A percentile compares a stretch with the other conserved stretches of the same genome.
phyloP scores from a whole-genome alignment of 257 asterid species.

The Jacaranda copaia region DNA sequence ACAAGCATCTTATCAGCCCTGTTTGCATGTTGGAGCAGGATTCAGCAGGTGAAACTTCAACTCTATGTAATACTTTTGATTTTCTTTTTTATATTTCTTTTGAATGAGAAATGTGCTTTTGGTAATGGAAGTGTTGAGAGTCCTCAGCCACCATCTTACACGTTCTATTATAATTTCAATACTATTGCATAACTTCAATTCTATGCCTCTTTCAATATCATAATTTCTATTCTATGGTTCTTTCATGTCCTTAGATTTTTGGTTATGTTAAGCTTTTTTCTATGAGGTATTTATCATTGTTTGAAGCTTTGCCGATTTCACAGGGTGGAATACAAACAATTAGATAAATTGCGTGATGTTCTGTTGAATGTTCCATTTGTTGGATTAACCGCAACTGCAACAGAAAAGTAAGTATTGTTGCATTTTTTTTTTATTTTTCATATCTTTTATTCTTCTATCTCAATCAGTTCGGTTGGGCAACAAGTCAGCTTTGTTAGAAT shows the following conservation, averaged over 20 bases:
- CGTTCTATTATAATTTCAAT: background rate
- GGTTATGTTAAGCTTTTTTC: slow-evolving; percentile 12
- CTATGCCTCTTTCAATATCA: too few species aligned
- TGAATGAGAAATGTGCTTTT: background rate
- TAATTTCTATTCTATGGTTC: background rate
- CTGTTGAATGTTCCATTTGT: slow-evolving; percentile 80
- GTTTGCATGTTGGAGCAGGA: background rate
- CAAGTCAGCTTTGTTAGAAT: slow-evolving; percentile 19
- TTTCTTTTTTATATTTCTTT: background rate
- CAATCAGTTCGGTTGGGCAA: background rate
- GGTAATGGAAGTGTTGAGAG: background rate
- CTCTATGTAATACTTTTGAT: background rate
- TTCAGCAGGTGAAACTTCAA: slow-evolving; percentile 18
- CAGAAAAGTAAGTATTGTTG: slow-evolving; percentile 73
- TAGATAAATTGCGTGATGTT: slow-evolving; percentile 77
- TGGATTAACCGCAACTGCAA: slow-evolving; percentile 95
- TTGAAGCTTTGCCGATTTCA: slow-evolving; percentile 36
- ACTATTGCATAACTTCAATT: background rate
- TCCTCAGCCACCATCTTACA: background rate
- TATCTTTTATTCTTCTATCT: slow-evolving; percentile 5
- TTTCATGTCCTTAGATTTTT: slow-evolving; percentile 6
- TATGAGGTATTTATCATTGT: slow-evolving; percentile 27
- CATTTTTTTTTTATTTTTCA: slow-evolving; percentile 11
- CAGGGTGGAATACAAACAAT: slow-evolving; percentile 89
- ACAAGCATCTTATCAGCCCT: background rate